Evolutionary conservation across 345 rosid genomes (phyloP).

Genomic region (Boechera retrofracta): DNA sequence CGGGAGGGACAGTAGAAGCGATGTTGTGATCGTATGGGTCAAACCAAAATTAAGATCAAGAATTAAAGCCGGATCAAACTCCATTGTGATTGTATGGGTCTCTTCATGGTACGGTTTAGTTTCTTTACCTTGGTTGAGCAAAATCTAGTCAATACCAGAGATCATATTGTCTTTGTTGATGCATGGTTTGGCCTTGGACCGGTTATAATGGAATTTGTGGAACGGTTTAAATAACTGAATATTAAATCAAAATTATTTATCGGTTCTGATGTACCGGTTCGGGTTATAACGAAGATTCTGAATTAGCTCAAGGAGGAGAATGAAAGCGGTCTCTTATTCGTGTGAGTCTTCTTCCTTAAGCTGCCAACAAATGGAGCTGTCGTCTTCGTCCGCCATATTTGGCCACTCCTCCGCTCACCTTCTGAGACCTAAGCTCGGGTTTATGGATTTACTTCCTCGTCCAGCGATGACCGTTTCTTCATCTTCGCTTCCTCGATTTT

Average conservation of each 20-base stretch:
- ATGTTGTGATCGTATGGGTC: too few species aligned
- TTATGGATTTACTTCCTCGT: neutral
- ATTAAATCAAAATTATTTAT: neutral
- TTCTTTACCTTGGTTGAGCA: too few species aligned
- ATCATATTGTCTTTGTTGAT: neutral
- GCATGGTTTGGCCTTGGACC: neutral
- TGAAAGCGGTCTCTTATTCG: neutral
- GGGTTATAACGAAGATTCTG: neutral
- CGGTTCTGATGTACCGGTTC: neutral
- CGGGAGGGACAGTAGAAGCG: too few species aligned
- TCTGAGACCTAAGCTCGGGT: constrained; percentile 22
- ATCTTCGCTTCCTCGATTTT: constrained; percentile 15
- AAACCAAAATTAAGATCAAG: too few species aligned
- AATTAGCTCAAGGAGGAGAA: neutral
- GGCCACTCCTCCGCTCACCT: constrained; percentile 36
- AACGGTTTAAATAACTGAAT: neutral
- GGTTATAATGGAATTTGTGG: neutral
- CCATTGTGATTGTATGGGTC: too few species aligned
- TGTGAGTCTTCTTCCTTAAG: constrained; percentile 6
- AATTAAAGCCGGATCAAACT: too few species aligned
- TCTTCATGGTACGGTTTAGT: too few species aligned
- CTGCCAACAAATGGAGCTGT: constrained; percentile 37
- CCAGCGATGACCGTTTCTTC: constrained; percentile 12
- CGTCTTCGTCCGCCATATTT: constrained; percentile 33
- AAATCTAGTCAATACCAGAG: too few species aligned